Evolutionary conservation across 306 rosid species (phyloP).

Genomic region (Cucurbita pepo): DNA sequence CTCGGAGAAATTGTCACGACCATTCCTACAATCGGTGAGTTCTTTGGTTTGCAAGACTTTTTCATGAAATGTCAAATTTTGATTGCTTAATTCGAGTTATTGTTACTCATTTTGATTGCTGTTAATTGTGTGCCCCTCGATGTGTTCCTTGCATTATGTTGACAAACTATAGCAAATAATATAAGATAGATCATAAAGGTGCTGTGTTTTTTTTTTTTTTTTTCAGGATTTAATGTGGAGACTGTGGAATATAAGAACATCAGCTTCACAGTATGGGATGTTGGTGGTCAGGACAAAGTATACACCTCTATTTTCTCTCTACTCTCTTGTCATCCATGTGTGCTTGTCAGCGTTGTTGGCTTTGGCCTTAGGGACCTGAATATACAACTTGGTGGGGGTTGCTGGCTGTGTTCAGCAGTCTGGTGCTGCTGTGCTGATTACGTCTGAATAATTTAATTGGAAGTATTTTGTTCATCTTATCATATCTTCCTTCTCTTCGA

Average conservation of each 20-base stretch:
- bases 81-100: not conserved
- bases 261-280: slow-evolving; percentile 77
- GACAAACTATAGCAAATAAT: not conserved
- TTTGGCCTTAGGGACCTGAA: not conserved
- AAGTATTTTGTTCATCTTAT: not conserved
- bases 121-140: not conserved
- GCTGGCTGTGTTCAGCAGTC: not conserved
- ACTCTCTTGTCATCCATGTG: not conserved
- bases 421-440: not conserved
- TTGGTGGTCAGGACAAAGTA: slow-evolving; percentile 62
- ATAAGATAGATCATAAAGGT: not conserved
- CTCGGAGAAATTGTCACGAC: slow-evolving; percentile 68
- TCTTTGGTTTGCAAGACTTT: not conserved
- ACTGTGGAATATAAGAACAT: slow-evolving; percentile 63
- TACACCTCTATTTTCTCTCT: not conserved
- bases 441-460: not conserved
- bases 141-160: not conserved
- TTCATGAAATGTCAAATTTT: not conserved
- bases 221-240: slow-evolving; percentile 22
- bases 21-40: slow-evolving; percentile 58
- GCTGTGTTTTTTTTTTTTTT: slow-evolving; percentile 18
- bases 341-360: not conserved
- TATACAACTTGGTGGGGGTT: not conserved
- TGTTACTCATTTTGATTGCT: not conserved
- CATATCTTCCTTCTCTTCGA: not conserved